Evolutionary conservation across 139 green algal species (phyloP), one percentile per base, ranked within the genome.

Genomic region (Chlamydomonas sphaeroides): DNA sequence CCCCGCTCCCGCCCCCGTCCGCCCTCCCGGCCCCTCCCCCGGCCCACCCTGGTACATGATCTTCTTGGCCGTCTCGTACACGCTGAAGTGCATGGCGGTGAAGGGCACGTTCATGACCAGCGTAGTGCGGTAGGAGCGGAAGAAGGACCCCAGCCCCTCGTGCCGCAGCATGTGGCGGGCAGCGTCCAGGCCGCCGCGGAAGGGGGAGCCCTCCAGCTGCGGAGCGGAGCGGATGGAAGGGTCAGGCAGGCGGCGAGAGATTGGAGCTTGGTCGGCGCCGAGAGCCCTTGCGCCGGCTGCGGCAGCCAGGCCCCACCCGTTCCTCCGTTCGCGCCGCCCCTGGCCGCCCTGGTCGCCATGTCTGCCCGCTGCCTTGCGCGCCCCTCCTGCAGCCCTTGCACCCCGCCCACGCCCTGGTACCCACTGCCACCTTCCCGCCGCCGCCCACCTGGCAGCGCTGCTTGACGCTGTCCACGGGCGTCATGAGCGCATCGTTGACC

Each of bases 51-150:
- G 59, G 32, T 35, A 36, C 75, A 98, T 61, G 17, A 89, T 57
- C 76, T 91, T 94, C 89, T 99, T 99, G 33, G 85, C 84, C 2
- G 84, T 90, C 72, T 99, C 97, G 86, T 99, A 99, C 32, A 92
- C 90, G 1, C 90, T 86, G 86, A 99, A 98, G 85, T 99, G 94
- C 59, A 99, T 87, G 5, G 96, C 92, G 0, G 93, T 98, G 92
- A 97, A 98, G 8, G 97, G 97, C 33, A 99, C 87, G 88, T 99
- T 99, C 96, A 98, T 99, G 28, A 99, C 65, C 0, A 99, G 63
- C 0, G 90, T 95, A 30, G 91, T 95, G 36, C 88, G 88, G 78
- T 98, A 99, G 8, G 92, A 97, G 23, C 87, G 89, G 88, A 94
- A 99, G 42, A 99, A 97, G 5, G 95, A 94, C 0, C 70, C 38